A percentile compares a stretch with the other conserved stretches of the same genome.
phyloP scores from a whole-genome alignment of 1,139 yeast species.

The Hansenula sp. region DNA sequence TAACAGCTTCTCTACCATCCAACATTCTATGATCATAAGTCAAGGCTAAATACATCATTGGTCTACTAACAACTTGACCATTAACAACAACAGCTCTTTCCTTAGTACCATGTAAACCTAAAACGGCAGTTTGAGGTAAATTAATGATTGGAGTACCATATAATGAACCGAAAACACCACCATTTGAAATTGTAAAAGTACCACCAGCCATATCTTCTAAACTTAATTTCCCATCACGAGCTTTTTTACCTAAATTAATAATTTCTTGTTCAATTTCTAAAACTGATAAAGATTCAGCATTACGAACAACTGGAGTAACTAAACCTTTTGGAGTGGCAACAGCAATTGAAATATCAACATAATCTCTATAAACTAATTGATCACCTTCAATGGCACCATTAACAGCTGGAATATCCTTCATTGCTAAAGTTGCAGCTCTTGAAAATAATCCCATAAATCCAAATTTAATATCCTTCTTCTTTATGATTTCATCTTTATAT shows the following conservation, averaged over 20 bases:
- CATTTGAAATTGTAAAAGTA: slow-evolving; percentile 97
- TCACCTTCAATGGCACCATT: slow-evolving; percentile 95
- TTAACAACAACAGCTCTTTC: slow-evolving; percentile 96
- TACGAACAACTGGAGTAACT: slow-evolving; percentile 97
- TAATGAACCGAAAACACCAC: slow-evolving; percentile 97
- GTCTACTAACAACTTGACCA: slow-evolving; percentile 95
- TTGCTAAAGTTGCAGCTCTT: slow-evolving; percentile 89
- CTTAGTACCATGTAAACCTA: slow-evolving; percentile 96
- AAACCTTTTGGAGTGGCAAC: slow-evolving; percentile 99
- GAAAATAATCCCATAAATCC: slow-evolving; percentile 99
- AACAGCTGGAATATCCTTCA: slow-evolving; percentile 92
- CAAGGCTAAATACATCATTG: slow-evolving; percentile 99
- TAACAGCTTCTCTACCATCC: slow-evolving; percentile 99
- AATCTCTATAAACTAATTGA: slow-evolving; percentile 94
- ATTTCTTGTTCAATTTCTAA: slow-evolving; percentile 91
- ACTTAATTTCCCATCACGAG: slow-evolving; percentile 95
- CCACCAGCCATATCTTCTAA: slow-evolving; percentile 99
- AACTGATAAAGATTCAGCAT: slow-evolving; percentile 88
- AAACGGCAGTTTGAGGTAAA: slow-evolving; percentile 97
- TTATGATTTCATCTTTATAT: slow-evolving; percentile 94
- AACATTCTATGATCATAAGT: slow-evolving; percentile 97
- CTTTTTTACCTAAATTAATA: slow-evolving; percentile 77
- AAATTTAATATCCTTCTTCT: slow-evolving; percentile 89
- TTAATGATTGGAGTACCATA: slow-evolving; percentile 98
- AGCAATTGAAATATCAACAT: slow-evolving; percentile 92